Conservation (phyloP, 1,284 basidiomycete genomes). For the Afroboletus lepidellus region DNA sequence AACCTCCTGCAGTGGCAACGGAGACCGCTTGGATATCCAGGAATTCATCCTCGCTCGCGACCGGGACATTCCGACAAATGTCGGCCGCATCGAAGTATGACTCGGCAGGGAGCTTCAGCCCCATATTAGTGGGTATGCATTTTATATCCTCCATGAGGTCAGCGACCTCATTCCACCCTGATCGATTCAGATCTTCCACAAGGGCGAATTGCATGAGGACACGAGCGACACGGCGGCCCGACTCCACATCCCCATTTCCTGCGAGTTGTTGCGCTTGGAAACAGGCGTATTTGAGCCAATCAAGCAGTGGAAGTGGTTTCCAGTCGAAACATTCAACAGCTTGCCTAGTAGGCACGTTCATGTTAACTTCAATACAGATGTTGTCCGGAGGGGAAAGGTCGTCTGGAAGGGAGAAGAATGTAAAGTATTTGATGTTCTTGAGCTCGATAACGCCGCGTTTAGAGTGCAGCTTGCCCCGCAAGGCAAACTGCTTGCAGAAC, state of each 20-base stretch:
- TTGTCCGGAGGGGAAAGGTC: slow-evolving; percentile 65
- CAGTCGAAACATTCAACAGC: slow-evolving; percentile 80
- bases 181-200: slow-evolving; percentile 58
- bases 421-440: slow-evolving; percentile 60
- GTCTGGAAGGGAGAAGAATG: slow-evolving; percentile 64
- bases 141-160: slow-evolving; percentile 55
- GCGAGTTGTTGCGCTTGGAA: background rate
- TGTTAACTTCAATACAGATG: slow-evolving; percentile 50
- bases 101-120: slow-evolving; percentile 10
- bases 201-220: slow-evolving; percentile 79
- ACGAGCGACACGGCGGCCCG: slow-evolving; percentile 42
- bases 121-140: slow-evolving; percentile 75
- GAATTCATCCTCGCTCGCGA: slow-evolving; percentile 9
- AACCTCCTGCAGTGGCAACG: background rate
- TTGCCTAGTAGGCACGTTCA: slow-evolving; percentile 52
- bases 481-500: slow-evolving; percentile 11
- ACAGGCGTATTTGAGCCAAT: slow-evolving; percentile 26
- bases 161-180: slow-evolving; percentile 66
- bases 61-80: slow-evolving; percentile 19
- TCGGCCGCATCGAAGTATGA: slow-evolving; percentile 27
- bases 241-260: slow-evolving; percentile 15
- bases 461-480: background rate
- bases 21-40: background rate
- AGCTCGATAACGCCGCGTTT: slow-evolving; percentile 38
- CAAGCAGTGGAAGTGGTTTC: slow-evolving; percentile 60